Conservation (phyloP, 768 basidiomycete genomes). For the Lentinula edodes region DNA sequence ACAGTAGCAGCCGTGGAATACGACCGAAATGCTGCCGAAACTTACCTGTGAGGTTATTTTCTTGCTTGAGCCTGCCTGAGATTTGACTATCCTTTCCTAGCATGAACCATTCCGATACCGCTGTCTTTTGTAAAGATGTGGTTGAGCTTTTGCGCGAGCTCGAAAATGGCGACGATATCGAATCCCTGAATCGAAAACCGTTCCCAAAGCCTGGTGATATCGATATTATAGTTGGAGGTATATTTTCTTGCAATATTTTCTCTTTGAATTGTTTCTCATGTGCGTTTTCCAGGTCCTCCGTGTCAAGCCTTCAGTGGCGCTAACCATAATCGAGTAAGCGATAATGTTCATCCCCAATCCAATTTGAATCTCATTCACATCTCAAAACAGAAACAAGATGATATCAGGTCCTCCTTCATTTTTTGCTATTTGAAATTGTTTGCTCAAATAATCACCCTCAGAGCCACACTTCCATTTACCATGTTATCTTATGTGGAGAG, state of each 20-base stretch:
- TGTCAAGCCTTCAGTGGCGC: conserved; percentile 69
- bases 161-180: neutral
- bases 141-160: conserved; percentile 40
- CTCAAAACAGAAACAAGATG: conserved; percentile 45
- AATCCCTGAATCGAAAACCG: neutral
- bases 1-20: conserved; percentile 69
- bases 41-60: conserved; percentile 44
- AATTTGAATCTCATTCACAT: neutral
- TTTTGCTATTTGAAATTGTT: neutral
- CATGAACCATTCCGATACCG: conserved; percentile 52
- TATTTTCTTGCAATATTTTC: conserved; percentile 11
- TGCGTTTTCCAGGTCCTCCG: conserved; percentile 50
- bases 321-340: conserved; percentile 53
- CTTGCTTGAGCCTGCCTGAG: neutral
- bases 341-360: neutral
- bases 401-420: conserved; percentile 42
- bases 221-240: conserved; percentile 73
- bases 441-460: conserved; percentile 14
- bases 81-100: conserved; percentile 26
- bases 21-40: conserved; percentile 55
- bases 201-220: conserved; percentile 57
- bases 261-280: neutral
- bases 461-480: conserved; percentile 60
- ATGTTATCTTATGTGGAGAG: conserved; percentile 69
- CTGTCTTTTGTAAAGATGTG: conserved; percentile 61